Evolutionary conservation across 345 rosid species (phyloP).

Genomic region (Anastatica hierochuntica): DNA sequence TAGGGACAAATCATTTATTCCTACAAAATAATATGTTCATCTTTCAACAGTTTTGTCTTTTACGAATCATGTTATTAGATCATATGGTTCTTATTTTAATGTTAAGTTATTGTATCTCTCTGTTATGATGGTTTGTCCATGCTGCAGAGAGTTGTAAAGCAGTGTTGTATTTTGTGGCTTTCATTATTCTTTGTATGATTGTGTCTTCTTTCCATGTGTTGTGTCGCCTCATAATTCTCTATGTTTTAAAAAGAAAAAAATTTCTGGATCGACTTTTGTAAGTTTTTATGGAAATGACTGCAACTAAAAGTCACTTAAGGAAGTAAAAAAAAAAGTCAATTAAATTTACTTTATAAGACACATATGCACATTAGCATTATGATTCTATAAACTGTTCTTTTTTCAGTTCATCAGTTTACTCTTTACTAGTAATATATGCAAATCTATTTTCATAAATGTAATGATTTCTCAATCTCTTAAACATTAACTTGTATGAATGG

Average conservation of each 20-base stretch:
- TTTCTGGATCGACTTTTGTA: no score
- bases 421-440: constrained; percentile 15
- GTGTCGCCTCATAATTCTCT: constrained; percentile 14
- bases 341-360: no score
- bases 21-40: no score
- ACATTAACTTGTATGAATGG: no score
- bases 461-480: constrained; percentile 11
- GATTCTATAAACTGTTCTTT: background rate
- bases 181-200: constrained; percentile 9
- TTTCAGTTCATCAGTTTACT: background rate
- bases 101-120: constrained; percentile 9
- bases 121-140: background rate
- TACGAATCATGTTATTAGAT: no score
- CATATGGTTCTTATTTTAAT: no score
- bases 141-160: constrained; percentile 17
- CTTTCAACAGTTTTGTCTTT: no score
- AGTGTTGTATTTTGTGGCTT: constrained; percentile 15
- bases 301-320: no score
- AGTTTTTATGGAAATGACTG: no score
- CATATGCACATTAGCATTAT: no score
- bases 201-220: constrained; percentile 14
- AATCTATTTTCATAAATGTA: constrained; percentile 6
- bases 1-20: no score
- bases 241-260: background rate
- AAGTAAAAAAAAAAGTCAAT: no score